These are phyloP conservation scores for Penicillium glabrum DNA, from an alignment of 2,329 filamentous ascomycete species.

Conservation along the genomic window DNA sequence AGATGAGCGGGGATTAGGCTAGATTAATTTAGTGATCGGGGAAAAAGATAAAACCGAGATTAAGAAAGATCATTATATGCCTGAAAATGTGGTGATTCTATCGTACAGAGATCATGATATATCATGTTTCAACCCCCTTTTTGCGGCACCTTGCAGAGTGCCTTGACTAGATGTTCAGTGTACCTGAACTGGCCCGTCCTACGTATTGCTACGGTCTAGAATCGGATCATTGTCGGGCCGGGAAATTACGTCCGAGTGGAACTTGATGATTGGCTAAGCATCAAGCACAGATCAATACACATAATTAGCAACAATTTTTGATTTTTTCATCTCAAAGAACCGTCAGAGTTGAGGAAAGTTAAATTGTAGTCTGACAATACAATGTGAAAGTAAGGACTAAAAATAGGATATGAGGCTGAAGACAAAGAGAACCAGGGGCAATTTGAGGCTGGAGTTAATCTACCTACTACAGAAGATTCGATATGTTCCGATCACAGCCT, in stretches of 20 bases:
- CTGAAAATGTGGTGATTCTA: no score
- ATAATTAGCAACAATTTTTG: no score
- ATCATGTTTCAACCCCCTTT: constrained; percentile 2
- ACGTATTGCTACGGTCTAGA: constrained; percentile 8
- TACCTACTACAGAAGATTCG: background rate
- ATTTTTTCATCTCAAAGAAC: background rate
- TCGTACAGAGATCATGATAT: no score
- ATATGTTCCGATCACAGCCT: background rate
- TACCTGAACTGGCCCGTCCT: background rate
- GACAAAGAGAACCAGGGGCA: background rate
- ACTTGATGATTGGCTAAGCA: no score
- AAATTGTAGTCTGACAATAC: background rate
- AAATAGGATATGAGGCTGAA: background rate
- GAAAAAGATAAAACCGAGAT: background rate
- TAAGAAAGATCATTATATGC: background rate
- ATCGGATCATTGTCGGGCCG: constrained; percentile 15
- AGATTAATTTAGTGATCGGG: background rate
- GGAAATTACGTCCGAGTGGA: constrained; percentile 9
- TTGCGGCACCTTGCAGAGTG: constrained; percentile 1
- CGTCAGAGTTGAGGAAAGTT: background rate
- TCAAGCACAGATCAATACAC: no score
- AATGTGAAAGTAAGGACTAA: background rate
- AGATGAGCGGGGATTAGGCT: background rate
- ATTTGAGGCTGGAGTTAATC: background rate
- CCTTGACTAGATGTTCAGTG: background rate